Conservation (phyloP, 2,329 filamentous ascomycete genomes). For the Mariannaea elegans region DNA sequence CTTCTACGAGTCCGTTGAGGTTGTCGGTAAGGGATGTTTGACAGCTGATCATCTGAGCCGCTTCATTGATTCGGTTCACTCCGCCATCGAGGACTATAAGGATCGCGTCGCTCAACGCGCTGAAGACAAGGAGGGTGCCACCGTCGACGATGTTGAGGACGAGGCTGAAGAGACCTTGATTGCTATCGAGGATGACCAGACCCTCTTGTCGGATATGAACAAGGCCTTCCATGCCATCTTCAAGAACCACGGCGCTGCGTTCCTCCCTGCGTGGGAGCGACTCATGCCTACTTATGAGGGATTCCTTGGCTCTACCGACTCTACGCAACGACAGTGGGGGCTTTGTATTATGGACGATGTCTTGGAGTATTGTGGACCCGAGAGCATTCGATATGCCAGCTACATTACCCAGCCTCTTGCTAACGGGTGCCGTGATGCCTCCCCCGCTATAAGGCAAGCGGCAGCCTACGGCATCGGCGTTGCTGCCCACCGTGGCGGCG, state of each 20-base stretch:
- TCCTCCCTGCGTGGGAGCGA: slow-evolving; percentile 88
- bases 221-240: slow-evolving; percentile 99
- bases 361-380: slow-evolving; percentile 91
- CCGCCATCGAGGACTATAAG: slow-evolving; percentile 92
- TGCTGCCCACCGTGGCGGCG: slow-evolving; percentile 90
- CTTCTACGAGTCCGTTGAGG: slow-evolving; percentile 98
- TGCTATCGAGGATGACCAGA: slow-evolving; percentile 97
- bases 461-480: slow-evolving; percentile 96
- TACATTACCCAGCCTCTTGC: slow-evolving; percentile 89
- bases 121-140: slow-evolving; percentile 79
- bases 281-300: slow-evolving; percentile 85
- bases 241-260: slow-evolving; percentile 89
- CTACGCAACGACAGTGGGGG: slow-evolving; percentile 97
- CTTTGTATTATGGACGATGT: slow-evolving; percentile 99
- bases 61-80: slow-evolving; percentile 88
- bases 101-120: slow-evolving; percentile 81
- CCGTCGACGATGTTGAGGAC: slow-evolving; percentile 89
- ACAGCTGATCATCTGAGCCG: slow-evolving; percentile 80
- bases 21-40: slow-evolving; percentile 86
- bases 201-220: slow-evolving; percentile 98
- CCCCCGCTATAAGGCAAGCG: slow-evolving; percentile 92
- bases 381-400: slow-evolving; percentile 86
- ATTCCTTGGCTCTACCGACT: slow-evolving; percentile 83
- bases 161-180: slow-evolving; percentile 86
- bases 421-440: slow-evolving; percentile 83